Conservation (phyloP, 2,329 filamentous ascomycete genomes). For the Balansia obtecta region DNA sequence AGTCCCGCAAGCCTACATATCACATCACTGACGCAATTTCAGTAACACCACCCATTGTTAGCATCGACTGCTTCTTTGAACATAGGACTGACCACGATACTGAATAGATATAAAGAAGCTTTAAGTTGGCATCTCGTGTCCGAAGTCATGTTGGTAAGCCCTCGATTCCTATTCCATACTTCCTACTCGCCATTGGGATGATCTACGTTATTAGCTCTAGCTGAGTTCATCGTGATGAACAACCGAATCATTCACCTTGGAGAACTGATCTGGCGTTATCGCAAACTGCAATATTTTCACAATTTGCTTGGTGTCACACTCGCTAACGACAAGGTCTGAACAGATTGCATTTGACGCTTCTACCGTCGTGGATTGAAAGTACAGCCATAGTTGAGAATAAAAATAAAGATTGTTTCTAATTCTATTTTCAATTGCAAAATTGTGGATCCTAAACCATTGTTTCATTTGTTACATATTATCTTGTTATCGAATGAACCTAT, state of each 20-base stretch:
- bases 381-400: background rate
- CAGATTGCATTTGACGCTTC: background rate
- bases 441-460: background rate
- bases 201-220: conserved; percentile 33
- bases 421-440: background rate
- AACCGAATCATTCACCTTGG: conserved; percentile 41
- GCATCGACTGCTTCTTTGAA: too few relatives aligned
- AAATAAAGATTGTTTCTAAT: background rate
- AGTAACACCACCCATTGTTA: too few relatives aligned
- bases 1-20: background rate
- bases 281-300: background rate
- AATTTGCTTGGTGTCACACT: background rate
- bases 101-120: background rate
- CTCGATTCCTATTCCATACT: background rate
- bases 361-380: background rate
- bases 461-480: background rate
- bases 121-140: background rate
- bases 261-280: conserved; percentile 38
- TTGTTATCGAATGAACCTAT: background rate
- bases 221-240: conserved; percentile 46
- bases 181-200: conserved; percentile 32
- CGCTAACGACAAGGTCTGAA: background rate
- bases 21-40: background rate
- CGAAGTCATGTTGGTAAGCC: background rate
- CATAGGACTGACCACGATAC: background rate